Conservation (phyloP, 495 filamentous ascomycete genomes). For the Cryomyces antarcticus region DNA sequence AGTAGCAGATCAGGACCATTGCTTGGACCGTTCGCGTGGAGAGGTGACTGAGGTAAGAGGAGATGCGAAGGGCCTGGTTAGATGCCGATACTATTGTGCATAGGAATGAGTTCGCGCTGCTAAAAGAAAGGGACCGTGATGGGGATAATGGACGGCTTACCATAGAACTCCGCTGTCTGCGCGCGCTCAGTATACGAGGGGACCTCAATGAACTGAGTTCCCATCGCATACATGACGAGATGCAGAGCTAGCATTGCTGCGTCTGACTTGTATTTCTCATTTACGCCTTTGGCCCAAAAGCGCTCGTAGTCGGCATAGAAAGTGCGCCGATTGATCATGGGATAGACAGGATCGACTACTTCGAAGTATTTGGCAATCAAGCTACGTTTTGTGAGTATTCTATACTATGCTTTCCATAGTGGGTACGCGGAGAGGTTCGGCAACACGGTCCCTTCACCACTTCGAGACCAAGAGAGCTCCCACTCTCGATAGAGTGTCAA, state of each 20-base stretch:
- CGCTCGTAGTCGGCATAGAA: conserved; percentile 52
- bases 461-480: too few species aligned
- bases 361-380: conserved; percentile 50
- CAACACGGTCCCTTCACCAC: too few species aligned
- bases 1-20: conserved; percentile 56
- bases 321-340: conserved; percentile 43
- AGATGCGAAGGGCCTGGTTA: conserved; percentile 46
- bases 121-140: not conserved
- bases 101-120: not conserved
- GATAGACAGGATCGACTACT: conserved; percentile 53
- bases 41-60: conserved; percentile 45
- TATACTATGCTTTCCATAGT: too few species aligned
- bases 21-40: conserved; percentile 47
- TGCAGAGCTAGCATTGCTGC: conserved; percentile 40
- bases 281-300: conserved; percentile 37
- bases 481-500: too few species aligned
- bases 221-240: conserved; percentile 50
- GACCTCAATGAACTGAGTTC: conserved; percentile 46
- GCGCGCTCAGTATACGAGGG: conserved; percentile 34
- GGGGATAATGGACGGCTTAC: not conserved
- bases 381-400: too few species aligned
- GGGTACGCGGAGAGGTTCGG: too few species aligned
- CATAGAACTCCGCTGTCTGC: conserved; percentile 57
- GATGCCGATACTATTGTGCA: conserved; percentile 29
- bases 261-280: conserved; percentile 32